Conservation (phyloP, 805 yeast species). For the Candida sphagnicola region DNA sequence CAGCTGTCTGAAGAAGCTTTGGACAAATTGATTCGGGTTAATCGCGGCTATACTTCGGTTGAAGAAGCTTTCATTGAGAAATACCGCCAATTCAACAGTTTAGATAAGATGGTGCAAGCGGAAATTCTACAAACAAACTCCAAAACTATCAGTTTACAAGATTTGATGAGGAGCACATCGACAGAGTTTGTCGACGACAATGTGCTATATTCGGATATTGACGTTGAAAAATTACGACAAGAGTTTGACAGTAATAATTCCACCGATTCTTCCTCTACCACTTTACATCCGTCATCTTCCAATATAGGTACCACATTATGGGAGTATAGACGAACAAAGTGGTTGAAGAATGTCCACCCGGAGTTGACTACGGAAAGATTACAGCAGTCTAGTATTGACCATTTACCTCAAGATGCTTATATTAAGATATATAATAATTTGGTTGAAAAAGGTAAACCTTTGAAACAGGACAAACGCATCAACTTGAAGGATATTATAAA, state of each 20-base stretch:
- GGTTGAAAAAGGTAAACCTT: constrained; percentile 63
- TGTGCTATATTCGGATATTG: constrained; percentile 19
- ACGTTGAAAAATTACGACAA: constrained; percentile 22
- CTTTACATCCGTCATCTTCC: constrained; percentile 2
- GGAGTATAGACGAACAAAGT: constrained; percentile 62
- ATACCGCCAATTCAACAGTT: constrained; percentile 25
- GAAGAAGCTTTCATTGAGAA: constrained; percentile 32
- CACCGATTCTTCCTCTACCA: constrained; percentile 2
- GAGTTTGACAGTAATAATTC: constrained; percentile 22
- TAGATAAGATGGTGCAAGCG: constrained; percentile 28
- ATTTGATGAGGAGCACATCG: constrained; percentile 7
- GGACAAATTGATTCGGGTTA: constrained; percentile 16
- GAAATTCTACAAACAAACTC: constrained; percentile 4
- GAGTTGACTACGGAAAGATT: constrained; percentile 7
- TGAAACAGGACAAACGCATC: constrained; percentile 57
- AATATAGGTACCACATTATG: constrained; percentile 59
- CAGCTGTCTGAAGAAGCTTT: constrained; percentile 28
- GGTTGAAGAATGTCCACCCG: constrained; percentile 46
- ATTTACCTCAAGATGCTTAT: constrained; percentile 48
- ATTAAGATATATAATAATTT: constrained; percentile 62
- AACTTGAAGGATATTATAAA: constrained; percentile 69
- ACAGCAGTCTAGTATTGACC: constrained; percentile 18
- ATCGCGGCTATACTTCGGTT: constrained; percentile 18
- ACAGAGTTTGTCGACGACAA: constrained; percentile 3
- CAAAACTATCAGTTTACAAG: constrained; percentile 7